Conservation (phyloP, 2,329 filamentous ascomycete genomes). For the Didymella pomorum region DNA sequence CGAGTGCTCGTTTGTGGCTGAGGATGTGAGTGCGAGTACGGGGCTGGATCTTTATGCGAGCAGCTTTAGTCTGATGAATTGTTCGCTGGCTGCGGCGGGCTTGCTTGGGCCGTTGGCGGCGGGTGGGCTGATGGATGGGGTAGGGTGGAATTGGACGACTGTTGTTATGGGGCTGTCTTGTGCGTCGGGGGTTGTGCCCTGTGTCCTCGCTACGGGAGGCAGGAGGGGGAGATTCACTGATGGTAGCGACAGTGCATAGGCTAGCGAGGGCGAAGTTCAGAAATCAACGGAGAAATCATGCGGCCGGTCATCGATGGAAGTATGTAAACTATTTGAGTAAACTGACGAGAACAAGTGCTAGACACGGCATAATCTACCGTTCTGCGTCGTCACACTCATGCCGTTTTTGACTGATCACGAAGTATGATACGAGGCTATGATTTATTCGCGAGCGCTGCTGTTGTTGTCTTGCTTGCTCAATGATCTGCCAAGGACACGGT, state of each 20-base stretch:
- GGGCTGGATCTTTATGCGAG: neutral
- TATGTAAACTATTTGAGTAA: no score
- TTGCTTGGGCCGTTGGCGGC: conserved; percentile 1
- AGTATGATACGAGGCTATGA: no score
- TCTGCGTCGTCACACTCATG: neutral
- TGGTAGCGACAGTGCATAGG: no score
- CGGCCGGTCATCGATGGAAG: no score
- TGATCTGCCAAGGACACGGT: no score
- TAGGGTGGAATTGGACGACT: neutral
- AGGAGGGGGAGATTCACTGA: no score
- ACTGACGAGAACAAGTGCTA: no score
- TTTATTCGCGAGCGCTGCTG: no score
- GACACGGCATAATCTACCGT: neutral
- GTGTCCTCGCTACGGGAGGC: conserved; percentile 3
- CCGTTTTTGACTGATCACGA: no score
- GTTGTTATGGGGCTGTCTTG: neutral
- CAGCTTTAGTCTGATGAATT: conserved; percentile 6
- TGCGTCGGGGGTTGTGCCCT: neutral
- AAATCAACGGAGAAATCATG: no score
- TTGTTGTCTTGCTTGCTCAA: no score
- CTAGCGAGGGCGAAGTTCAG: no score
- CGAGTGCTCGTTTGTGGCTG: conserved; percentile 4
- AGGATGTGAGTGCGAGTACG: neutral
- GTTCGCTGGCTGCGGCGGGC: conserved; percentile 3
- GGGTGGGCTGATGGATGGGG: neutral